phyloP scores from a whole-genome alignment of 345 rosid genomes.

The Microcos paniculata region DNA sequence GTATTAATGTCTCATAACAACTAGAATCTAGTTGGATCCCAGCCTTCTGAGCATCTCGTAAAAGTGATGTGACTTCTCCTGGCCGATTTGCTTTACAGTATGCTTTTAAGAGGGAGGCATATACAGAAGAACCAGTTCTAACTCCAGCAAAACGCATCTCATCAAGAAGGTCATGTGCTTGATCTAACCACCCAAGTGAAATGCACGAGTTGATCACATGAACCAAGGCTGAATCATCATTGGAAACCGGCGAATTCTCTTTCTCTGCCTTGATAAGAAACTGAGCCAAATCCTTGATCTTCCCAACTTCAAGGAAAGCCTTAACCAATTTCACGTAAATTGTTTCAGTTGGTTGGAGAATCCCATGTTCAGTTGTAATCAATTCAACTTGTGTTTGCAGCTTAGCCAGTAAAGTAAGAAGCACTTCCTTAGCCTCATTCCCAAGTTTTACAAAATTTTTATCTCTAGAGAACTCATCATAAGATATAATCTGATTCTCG shows the following conservation, averaged over 20 bases:
- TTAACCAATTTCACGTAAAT: conserved; percentile 67
- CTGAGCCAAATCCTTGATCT: conserved; percentile 65
- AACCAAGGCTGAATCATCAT: conserved; percentile 63
- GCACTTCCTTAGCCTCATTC: conserved; percentile 60
- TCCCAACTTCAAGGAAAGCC: conserved; percentile 77
- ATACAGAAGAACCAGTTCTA: conserved; percentile 65
- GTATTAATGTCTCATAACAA: conserved; percentile 70
- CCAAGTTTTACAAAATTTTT: conserved; percentile 52
- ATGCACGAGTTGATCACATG: conserved; percentile 77
- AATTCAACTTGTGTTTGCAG: conserved; percentile 58
- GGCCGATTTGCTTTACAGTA: conserved; percentile 65
- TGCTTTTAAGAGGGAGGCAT: conserved; percentile 70
- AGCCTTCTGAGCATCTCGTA: conserved; percentile 81
- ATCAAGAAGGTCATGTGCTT: conserved; percentile 90
- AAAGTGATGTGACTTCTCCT: conserved; percentile 60
- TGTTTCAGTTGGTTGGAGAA: conserved; percentile 79
- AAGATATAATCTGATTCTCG: conserved; percentile 31
- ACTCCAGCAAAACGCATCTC: conserved; percentile 83
- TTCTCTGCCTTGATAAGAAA: conserved; percentile 76
- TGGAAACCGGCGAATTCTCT: conserved; percentile 65
- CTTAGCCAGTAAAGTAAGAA: conserved; percentile 48
- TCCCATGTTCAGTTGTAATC: conserved; percentile 66
- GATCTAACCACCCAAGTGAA: conserved; percentile 83
- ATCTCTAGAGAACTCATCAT: conserved; percentile 60
- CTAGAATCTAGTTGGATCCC: conserved; percentile 88